These are phyloP conservation scores for Barbatosphaeria neglecta DNA, from an alignment of 495 filamentous ascomycete genomes.

Conservation along the genomic window DNA sequence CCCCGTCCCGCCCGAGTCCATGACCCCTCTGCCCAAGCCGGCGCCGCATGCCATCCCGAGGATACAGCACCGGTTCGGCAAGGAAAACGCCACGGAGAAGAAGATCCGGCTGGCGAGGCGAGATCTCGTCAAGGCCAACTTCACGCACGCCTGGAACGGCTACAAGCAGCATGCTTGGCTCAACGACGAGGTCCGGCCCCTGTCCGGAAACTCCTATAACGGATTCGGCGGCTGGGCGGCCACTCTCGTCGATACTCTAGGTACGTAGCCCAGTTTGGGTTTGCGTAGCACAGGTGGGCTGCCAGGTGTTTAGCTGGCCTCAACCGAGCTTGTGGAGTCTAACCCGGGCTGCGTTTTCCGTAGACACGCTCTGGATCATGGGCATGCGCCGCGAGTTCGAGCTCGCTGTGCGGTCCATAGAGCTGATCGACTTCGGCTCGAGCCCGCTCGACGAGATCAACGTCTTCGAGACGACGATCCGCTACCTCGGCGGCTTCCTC, in stretches of 20 bases:
- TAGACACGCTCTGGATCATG: conserved; percentile 87
- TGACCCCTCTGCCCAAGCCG: conserved; percentile 55
- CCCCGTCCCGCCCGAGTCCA: conserved; percentile 34
- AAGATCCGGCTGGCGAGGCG: not conserved
- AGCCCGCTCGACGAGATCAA: conserved; percentile 52
- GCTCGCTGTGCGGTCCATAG: conserved; percentile 61
- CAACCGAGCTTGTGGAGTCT: not conserved
- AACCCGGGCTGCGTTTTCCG: conserved; percentile 22
- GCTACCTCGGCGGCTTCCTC: conserved; percentile 70
- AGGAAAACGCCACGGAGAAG: not conserved
- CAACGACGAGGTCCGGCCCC: conserved; percentile 1
- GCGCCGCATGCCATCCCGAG: conserved; percentile 8
- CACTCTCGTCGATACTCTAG: conserved; percentile 58
- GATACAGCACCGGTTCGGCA: conserved; percentile 1
- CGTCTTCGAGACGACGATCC: conserved; percentile 74
- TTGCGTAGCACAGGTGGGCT: conserved; percentile 69
- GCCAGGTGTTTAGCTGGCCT: conserved; percentile 32
- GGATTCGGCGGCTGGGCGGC: conserved; percentile 57
- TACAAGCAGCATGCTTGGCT: conserved; percentile 2
- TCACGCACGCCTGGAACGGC: conserved; percentile 1
- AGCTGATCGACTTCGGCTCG: conserved; percentile 71
- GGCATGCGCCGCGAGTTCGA: conserved; percentile 73
- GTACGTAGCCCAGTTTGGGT: conserved; percentile 20
- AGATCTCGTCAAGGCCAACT: not conserved
- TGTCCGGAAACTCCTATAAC: not conserved